Evolutionary conservation across 192 early-diverging fungal species (phyloP).

Genomic region (Rhizophagus prolifer): DNA sequence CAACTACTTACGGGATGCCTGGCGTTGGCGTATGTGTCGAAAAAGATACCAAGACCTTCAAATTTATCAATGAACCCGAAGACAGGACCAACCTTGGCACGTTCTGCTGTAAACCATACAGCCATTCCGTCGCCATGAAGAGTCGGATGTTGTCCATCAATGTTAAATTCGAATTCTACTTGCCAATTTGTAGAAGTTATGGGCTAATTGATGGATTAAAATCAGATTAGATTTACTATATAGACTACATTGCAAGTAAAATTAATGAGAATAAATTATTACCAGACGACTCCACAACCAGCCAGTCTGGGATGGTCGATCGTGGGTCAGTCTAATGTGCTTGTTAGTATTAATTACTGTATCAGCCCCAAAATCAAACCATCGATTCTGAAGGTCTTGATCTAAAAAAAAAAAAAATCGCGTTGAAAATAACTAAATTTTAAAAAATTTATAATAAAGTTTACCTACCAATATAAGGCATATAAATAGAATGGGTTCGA

Average conservation of each 20-base stretch:
- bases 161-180: conserved; percentile 92
- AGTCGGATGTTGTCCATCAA: conserved; percentile 69
- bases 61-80: conserved; percentile 89
- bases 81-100: conserved; percentile 70
- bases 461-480: conserved; percentile 59
- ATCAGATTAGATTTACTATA: conserved; percentile 29
- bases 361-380: conserved; percentile 96
- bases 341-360: conserved; percentile 84
- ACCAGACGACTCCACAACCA: conserved; percentile 76
- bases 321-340: conserved; percentile 83
- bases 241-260: not conserved
- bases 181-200: conserved; percentile 68
- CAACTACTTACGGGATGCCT: conserved; percentile 45
- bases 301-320: conserved; percentile 76
- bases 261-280: conserved; percentile 24
- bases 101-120: conserved; percentile 86
- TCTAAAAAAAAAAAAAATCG: conserved; percentile 41
- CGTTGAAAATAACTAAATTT: not conserved
- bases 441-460: not conserved
- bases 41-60: conserved; percentile 90
- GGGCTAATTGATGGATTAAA: conserved; percentile 45
- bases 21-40: conserved; percentile 94
- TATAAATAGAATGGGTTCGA: conserved; percentile 49
- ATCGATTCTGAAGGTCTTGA: conserved; percentile 76
- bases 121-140: conserved; percentile 97